Evolutionary conservation across 1,284 basidiomycete species (phyloP).

Genomic region (Porodaedalea pini): DNA sequence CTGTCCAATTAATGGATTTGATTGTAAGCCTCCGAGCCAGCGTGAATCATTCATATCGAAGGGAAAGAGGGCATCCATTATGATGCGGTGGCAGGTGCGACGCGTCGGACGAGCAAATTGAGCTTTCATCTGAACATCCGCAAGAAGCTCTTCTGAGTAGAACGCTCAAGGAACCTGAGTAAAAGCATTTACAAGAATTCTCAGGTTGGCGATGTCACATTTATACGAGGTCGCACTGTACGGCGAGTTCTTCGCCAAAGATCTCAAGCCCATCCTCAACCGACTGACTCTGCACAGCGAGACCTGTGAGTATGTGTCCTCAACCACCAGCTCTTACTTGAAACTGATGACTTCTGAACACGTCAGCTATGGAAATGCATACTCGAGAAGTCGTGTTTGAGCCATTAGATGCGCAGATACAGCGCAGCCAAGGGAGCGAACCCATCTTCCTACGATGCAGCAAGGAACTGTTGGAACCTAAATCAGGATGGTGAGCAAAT

Average conservation of each 20-base stretch:
- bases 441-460: conserved; percentile 68
- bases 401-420: conserved; percentile 59
- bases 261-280: conserved; percentile 65
- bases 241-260: conserved; percentile 62
- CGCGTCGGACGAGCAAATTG: no score
- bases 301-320: conserved; percentile 40
- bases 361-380: conserved; percentile 45
- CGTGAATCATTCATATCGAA: no score
- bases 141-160: no score
- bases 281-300: conserved; percentile 74
- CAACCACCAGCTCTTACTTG: conserved; percentile 27
- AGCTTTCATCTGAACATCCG: no score
- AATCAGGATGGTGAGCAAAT: conserved; percentile 53
- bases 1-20: no score
- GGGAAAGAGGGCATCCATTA: no score
- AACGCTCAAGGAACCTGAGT: no score
- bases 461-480: conserved; percentile 60
- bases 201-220: conserved; percentile 33
- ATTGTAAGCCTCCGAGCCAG: no score
- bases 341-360: not conserved
- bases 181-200: no score
- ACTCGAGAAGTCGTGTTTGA: conserved; percentile 72
- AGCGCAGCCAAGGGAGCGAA: conserved; percentile 55
- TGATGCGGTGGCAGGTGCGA: no score
- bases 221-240: conserved; percentile 75